Conservation (phyloP, 2,329 filamentous ascomycete species). For the Sclerotinia trifoliorum region DNA sequence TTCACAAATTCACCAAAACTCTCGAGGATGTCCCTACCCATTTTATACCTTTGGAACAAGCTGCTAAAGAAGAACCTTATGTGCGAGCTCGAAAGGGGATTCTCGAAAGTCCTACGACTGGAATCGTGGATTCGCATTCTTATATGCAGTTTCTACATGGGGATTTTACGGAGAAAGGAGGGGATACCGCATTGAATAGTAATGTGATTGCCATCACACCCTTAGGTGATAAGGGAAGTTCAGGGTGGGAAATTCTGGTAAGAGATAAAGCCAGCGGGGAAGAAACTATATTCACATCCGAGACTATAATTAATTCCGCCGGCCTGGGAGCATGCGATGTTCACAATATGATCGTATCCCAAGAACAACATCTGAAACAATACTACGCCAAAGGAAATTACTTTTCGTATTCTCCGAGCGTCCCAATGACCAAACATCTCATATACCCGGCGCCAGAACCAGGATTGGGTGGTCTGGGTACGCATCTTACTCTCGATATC, state of each 20-base stretch:
- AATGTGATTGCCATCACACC: constrained; percentile 56
- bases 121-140: constrained; percentile 84
- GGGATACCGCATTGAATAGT: constrained; percentile 69
- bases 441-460: constrained; percentile 86
- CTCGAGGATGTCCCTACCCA: constrained; percentile 63
- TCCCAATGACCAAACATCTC: constrained; percentile 67
- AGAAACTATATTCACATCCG: constrained; percentile 62
- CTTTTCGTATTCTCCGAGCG: constrained; percentile 73
- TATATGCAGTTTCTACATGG: constrained; percentile 81
- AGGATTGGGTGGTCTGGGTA: constrained; percentile 81
- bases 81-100: constrained; percentile 71
- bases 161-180: constrained; percentile 73
- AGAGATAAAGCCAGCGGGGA: constrained; percentile 49
- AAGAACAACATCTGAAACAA: constrained; percentile 54
- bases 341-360: constrained; percentile 76
- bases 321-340: constrained; percentile 75
- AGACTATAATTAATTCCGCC: constrained; percentile 80
- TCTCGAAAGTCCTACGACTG: constrained; percentile 81
- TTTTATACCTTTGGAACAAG: constrained; percentile 65
- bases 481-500: constrained; percentile 90
- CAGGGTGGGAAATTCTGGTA: constrained; percentile 69
- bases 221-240: constrained; percentile 45
- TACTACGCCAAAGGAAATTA: constrained; percentile 95
- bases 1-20: constrained; percentile 47
- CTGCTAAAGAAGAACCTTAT: constrained; percentile 65